Conservation (phyloP, 106 monocot genomes). For the Gastrodia elata region DNA sequence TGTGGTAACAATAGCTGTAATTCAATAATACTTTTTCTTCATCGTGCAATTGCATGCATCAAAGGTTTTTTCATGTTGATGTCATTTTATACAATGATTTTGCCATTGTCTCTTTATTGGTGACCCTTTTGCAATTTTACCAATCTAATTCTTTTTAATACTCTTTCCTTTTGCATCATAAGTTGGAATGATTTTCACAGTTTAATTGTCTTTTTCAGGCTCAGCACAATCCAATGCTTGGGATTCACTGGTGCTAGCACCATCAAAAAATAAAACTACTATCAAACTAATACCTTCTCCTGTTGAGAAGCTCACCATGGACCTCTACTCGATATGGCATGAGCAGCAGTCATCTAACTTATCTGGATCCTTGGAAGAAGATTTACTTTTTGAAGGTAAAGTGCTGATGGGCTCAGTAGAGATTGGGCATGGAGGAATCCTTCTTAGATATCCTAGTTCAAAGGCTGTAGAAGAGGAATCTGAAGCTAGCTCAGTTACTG, state of each 20-base stretch:
- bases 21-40: too few species aligned
- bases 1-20: too few species aligned
- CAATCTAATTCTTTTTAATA: too few species aligned
- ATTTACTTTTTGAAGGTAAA: conserved; percentile 62
- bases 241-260: conserved; percentile 66
- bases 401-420: conserved; percentile 56
- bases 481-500: conserved; percentile 84
- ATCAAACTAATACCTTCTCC: conserved; percentile 55
- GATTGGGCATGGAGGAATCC: conserved; percentile 78
- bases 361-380: conserved; percentile 53
- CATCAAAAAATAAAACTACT: conserved; percentile 69
- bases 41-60: background rate
- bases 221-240: conserved; percentile 70
- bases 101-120: background rate
- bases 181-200: background rate
- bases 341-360: conserved; percentile 59
- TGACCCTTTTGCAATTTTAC: too few species aligned
- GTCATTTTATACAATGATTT: background rate
- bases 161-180: background rate
- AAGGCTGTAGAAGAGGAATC: conserved; percentile 78
- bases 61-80: background rate
- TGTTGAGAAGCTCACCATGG: conserved; percentile 85
- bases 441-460: conserved; percentile 58
- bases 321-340: conserved; percentile 72
- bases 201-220: conserved; percentile 28